These are phyloP conservation scores for Rosa hybrid DNA, from an alignment of 331 rosid species.

Conservation along the genomic window DNA sequence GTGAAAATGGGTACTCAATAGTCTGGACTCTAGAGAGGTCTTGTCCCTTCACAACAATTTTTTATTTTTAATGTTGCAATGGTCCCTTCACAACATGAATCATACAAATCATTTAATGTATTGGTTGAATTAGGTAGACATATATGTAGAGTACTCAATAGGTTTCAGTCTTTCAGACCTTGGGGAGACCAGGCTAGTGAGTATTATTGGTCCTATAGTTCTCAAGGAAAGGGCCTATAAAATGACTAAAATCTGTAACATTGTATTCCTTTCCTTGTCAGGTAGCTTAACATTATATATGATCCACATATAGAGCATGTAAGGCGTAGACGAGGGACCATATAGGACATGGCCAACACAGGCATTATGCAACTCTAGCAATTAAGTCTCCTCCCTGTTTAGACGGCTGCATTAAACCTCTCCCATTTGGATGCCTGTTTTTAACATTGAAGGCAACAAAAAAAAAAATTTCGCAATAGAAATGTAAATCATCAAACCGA, in stretches of 20 bases:
- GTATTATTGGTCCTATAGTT: constrained; percentile 4
- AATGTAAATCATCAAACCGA: background rate
- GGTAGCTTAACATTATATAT: background rate
- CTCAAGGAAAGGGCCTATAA: background rate
- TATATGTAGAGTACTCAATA: background rate
- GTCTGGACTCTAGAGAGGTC: background rate
- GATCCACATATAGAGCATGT: background rate
- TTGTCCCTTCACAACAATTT: background rate
- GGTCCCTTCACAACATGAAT: background rate
- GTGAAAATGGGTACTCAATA: background rate
- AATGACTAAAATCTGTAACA: background rate
- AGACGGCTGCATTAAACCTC: background rate
- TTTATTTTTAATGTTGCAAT: no score
- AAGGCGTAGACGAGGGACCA: background rate
- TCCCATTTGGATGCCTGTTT: background rate
- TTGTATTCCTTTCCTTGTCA: constrained; percentile 9
- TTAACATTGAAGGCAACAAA: background rate
- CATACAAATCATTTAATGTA: background rate
- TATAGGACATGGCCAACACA: background rate
- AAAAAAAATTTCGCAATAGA: no score
- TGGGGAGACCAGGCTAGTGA: background rate
- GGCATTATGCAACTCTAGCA: background rate
- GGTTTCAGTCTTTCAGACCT: constrained; percentile 1
- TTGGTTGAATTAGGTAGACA: background rate
- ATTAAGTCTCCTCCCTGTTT: constrained; percentile 3